Percentiles rank a stretch among this genome's conserved stretches.
Conservation (phyloP, 208 protist species). For the Novymonas esmeraldas region DNA sequence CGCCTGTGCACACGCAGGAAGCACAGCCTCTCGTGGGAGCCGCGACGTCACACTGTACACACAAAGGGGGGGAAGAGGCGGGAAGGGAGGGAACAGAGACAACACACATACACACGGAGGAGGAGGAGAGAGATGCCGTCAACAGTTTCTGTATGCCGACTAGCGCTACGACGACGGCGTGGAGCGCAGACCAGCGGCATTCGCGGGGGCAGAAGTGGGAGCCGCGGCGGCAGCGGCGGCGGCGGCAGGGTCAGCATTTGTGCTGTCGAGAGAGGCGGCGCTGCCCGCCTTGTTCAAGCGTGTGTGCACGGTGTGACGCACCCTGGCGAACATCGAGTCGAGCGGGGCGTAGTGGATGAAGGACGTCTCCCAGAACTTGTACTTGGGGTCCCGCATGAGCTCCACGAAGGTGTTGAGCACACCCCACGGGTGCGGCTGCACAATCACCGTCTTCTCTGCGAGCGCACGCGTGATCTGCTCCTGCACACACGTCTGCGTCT, state of each 20-base stretch:
- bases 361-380: conserved; percentile 95
- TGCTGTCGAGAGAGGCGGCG: conserved; percentile 18
- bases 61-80: conserved; percentile 9
- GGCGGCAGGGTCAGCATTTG: conserved; percentile 16
- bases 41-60: background rate
- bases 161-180: conserved; percentile 1
- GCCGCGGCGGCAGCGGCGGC: too few relatives aligned
- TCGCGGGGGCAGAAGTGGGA: too few relatives aligned
- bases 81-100: conserved; percentile 15
- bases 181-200: background rate
- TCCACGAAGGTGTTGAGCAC: conserved; percentile 99
- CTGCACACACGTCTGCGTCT: conserved; percentile 91
- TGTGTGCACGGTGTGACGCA: conserved; percentile 73
- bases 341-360: conserved; percentile 87
- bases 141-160: background rate
- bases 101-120: background rate
- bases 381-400: conserved; percentile 97
- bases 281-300: conserved; percentile 41
- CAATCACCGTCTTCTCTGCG: conserved; percentile 97
- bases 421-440: conserved; percentile 99
- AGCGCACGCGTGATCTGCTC: conserved; percentile 97
- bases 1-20: too few relatives aligned
- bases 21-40: too few relatives aligned
- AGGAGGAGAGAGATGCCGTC: background rate
- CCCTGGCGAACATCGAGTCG: conserved; percentile 95